phyloP scores from a whole-genome alignment of 2,329 filamentous ascomycete genomes.

The Beauveria australis region DNA sequence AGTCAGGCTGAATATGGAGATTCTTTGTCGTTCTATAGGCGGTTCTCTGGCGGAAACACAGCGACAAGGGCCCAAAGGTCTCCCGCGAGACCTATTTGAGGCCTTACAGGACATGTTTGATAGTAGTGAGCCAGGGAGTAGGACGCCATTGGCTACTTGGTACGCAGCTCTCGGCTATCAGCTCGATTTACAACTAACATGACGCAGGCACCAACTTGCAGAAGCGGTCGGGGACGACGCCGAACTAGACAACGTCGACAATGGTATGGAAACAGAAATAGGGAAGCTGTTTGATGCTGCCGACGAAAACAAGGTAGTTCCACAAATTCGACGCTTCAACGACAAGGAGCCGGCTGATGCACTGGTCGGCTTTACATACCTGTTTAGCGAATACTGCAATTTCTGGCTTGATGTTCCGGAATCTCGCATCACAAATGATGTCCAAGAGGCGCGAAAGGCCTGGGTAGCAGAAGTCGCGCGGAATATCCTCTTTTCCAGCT shows the following conservation, averaged over 20 bases:
- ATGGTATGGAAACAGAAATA: constrained; percentile 22
- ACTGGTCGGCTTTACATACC: constrained; percentile 19
- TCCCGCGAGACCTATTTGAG: constrained; percentile 20
- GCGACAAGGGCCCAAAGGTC: constrained; percentile 15
- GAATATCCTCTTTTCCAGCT: constrained; percentile 27
- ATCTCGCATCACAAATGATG: constrained; percentile 17
- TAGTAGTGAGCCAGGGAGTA: constrained; percentile 18
- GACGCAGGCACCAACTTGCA: constrained; percentile 2
- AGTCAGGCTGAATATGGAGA: constrained; percentile 17
- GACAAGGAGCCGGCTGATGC: constrained; percentile 18
- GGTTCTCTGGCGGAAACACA: neutral
- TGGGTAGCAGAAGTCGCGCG: constrained; percentile 26
- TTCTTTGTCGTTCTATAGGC: constrained; percentile 17
- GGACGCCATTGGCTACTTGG: constrained; percentile 26
- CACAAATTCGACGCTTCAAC: constrained; percentile 21
- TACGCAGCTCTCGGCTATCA: constrained; percentile 14
- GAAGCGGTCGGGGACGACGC: neutral
- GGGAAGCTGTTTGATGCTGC: constrained; percentile 20
- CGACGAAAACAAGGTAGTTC: constrained; percentile 22
- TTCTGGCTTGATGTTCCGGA: constrained; percentile 25
- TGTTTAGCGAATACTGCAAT: constrained; percentile 22
- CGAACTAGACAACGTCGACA: constrained; percentile 10
- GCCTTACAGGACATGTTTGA: constrained; percentile 21
- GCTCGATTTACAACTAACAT: neutral
- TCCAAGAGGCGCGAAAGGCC: constrained; percentile 17